Conservation (phyloP, 345 rosid species). For the Psidium guajava region DNA sequence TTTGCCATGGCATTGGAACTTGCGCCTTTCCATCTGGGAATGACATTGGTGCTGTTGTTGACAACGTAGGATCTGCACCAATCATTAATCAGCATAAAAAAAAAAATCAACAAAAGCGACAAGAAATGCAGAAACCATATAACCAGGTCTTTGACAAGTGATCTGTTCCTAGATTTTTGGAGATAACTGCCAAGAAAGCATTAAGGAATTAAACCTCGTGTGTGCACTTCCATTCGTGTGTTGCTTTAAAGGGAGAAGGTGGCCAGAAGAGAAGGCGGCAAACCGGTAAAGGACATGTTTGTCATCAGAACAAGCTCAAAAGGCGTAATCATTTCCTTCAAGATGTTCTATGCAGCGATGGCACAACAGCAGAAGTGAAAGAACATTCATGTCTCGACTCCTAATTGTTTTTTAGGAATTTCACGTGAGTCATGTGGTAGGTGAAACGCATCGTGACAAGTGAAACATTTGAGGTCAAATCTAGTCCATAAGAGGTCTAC, state of each 20-base stretch:
- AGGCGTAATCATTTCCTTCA: background rate
- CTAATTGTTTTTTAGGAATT: background rate
- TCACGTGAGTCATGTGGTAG: background rate
- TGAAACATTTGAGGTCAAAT: slow-evolving; percentile 26
- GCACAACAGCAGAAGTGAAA: background rate
- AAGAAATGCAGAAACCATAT: background rate
- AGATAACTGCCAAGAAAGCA: background rate
- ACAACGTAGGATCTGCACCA: slow-evolving; percentile 27
- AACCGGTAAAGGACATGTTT: background rate
- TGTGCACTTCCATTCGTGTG: background rate
- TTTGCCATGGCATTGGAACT: slow-evolving; percentile 63
- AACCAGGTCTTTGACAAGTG: background rate
- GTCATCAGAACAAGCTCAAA: background rate
- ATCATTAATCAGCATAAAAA: background rate
- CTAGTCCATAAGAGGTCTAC: slow-evolving; percentile 10
- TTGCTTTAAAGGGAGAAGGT: background rate
- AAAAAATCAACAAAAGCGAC: background rate
- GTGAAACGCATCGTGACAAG: slow-evolving; percentile 37
- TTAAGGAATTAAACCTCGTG: background rate
- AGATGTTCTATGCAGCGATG: background rate
- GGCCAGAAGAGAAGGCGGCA: background rate
- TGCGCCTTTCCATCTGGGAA: slow-evolving; percentile 38
- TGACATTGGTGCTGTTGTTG: slow-evolving; percentile 8
- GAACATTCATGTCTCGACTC: background rate
- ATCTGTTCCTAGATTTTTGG: background rate